phyloP scores from a whole-genome alignment of 768 basidiomycete species.

The Tulasnella sp. region DNA sequence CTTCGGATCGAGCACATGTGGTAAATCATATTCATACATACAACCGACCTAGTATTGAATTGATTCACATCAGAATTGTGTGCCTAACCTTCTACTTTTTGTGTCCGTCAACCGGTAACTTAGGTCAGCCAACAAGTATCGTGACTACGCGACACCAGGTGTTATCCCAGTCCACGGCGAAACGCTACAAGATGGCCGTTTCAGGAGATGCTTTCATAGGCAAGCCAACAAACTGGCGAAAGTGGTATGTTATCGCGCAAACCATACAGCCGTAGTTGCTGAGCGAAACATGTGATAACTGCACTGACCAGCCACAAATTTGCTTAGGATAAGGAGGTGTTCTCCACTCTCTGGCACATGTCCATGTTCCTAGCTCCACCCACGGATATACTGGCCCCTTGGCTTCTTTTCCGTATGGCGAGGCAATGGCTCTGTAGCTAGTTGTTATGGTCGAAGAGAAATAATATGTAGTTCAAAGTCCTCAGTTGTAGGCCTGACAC shows the following conservation, averaged over 20 bases:
- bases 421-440: background rate
- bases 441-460: no score
- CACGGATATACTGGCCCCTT: slow-evolving; percentile 9
- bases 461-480: no score
- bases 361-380: background rate
- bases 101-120: no score
- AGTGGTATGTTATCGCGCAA: background rate
- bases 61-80: background rate
- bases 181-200: background rate
- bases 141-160: background rate
- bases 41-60: background rate
- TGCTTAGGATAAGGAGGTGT: background rate
- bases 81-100: no score
- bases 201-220: background rate
- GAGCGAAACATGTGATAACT: background rate
- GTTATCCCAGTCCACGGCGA: background rate
- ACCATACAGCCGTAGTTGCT: no score
- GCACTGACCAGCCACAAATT: no score
- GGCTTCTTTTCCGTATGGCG: background rate
- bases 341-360: background rate
- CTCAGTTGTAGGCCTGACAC: no score
- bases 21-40: background rate
- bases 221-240: background rate
- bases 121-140: background rate
- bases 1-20: slow-evolving; percentile 1